Evolutionary conservation across 768 basidiomycete species (phyloP), one percentile per base, ranked within the genome.

Genomic region (Lenzites betulinus): DNA sequence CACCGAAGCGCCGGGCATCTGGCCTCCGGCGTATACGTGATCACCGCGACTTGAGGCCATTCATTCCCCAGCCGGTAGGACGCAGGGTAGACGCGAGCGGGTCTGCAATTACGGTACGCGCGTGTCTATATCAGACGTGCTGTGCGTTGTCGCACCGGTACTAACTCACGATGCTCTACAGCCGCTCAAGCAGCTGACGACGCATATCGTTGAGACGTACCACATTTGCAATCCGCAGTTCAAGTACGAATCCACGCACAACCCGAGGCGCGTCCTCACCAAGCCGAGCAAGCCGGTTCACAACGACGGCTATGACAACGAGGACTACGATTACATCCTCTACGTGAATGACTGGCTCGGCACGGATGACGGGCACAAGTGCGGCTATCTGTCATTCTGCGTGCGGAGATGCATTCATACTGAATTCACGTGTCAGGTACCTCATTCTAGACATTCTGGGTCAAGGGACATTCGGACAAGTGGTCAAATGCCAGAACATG

Each of bases 401-500:
- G 51, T 47, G 22, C 39, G 28, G 26, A 36, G 38, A 35, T 26
- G 48, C 59, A 26, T 18, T 44, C 20, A 51, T 36, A 23, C 20
- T 54, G 3, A 42, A n/a, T 30, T 44, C 23, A 46, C 30, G 22
- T 56, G 63, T 25, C 72, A 95, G 93, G 73, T 99, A 98, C 74
- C 80, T 98, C 64, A 98, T 99, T 69, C 87, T 99, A 48, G 97
- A 99, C 74, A 93, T 99, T 62, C 85, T 99, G 39, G 97, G 97
- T 7, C 97, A 99, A 74, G 97, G 97, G 23, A 99, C 97, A 2
- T 99, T 99, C 68, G 97, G 97, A 9, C 97, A 99, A 74, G 97
- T 99, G 33, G 97, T 98, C 68, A 99, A 99, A 74, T 99, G 97
- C 71, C 97, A 98, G 74, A 98, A 99, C 72, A 95, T 98, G 89